Evolutionary conservation across 2,329 filamentous ascomycete species (phyloP).

Genomic region (Endothia cerciana): DNA sequence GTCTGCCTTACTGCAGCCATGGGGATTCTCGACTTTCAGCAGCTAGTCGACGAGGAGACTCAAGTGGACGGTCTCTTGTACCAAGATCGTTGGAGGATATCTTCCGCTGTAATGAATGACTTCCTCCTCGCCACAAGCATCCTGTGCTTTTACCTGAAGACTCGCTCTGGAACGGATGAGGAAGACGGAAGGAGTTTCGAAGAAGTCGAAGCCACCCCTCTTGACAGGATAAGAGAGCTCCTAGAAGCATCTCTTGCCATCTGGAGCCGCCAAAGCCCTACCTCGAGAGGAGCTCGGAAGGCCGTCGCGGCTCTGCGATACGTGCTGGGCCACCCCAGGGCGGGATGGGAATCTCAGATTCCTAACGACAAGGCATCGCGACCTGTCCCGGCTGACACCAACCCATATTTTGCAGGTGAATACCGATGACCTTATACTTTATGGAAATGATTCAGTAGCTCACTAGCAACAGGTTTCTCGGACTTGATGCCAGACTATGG

Average conservation of each 20-base stretch:
- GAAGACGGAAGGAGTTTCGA: neutral
- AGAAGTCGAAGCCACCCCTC: neutral
- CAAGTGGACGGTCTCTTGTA: conserved; percentile 47
- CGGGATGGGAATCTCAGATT: neutral
- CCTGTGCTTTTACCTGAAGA: conserved; percentile 49
- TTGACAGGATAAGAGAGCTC: conserved; percentile 14
- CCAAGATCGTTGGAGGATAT: conserved; percentile 49
- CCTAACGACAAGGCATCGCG: no score
- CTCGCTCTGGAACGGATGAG: conserved; percentile 7
- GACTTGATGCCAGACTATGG: conserved; percentile 9
- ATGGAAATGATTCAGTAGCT: neutral
- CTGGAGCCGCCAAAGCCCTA: conserved; percentile 26
- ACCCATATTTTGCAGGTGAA: neutral
- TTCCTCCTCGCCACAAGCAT: conserved; percentile 54
- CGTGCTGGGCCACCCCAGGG: conserved; percentile 1
- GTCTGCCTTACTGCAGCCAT: conserved; percentile 52
- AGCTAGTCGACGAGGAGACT: conserved; percentile 52
- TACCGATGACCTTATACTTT: neutral
- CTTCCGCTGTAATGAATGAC: conserved; percentile 48
- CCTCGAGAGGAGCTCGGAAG: conserved; percentile 27
- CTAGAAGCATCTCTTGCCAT: conserved; percentile 23
- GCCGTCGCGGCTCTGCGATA: conserved; percentile 20
- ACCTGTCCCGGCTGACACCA: neutral
- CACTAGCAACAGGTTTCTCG: neutral
- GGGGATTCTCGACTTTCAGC: conserved; percentile 52